phyloP scores from a whole-genome alignment of 1,284 basidiomycete genomes.

The Ustilago crameri region DNA sequence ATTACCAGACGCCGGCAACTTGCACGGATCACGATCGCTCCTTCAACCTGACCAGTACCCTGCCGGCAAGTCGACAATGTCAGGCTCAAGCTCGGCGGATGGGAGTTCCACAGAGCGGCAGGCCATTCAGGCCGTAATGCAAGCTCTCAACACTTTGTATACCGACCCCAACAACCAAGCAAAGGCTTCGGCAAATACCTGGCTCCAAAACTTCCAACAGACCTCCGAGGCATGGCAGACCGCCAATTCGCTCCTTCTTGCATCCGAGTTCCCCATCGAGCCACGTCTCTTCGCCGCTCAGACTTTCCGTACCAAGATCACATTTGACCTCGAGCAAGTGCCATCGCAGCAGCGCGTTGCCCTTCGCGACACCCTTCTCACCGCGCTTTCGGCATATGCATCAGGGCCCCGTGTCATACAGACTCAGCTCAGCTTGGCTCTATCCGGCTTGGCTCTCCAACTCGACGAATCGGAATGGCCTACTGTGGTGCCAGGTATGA shows the following conservation, averaged over 20 bases:
- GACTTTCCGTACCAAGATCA: slow-evolving; percentile 94
- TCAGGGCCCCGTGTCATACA: slow-evolving; percentile 87
- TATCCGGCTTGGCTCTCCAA: slow-evolving; percentile 91
- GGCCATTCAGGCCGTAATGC: slow-evolving; percentile 67
- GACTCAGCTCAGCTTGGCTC: slow-evolving; percentile 87
- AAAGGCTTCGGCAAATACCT: slow-evolving; percentile 74
- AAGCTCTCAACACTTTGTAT: slow-evolving; percentile 72
- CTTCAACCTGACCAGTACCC: no score
- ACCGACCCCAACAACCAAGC: slow-evolving; percentile 80
- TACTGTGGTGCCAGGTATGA: slow-evolving; percentile 82
- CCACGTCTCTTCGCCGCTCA: slow-evolving; percentile 95
- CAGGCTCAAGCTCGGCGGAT: slow-evolving; percentile 24
- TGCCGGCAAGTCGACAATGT: slow-evolving; percentile 17
- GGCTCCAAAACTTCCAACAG: slow-evolving; percentile 69
- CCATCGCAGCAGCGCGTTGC: slow-evolving; percentile 78
- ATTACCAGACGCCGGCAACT: no score
- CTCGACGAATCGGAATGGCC: slow-evolving; percentile 80
- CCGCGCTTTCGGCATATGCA: slow-evolving; percentile 75
- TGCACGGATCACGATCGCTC: no score
- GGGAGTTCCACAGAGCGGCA: slow-evolving; percentile 28
- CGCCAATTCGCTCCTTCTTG: slow-evolving; percentile 87
- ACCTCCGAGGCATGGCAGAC: slow-evolving; percentile 92
- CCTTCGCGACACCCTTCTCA: slow-evolving; percentile 86
- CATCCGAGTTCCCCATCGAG: slow-evolving; percentile 80
- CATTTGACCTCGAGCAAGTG: slow-evolving; percentile 92